Conservation (phyloP, 164 flowering plant genomes). For the Dillenia suffruticosa region DNA sequence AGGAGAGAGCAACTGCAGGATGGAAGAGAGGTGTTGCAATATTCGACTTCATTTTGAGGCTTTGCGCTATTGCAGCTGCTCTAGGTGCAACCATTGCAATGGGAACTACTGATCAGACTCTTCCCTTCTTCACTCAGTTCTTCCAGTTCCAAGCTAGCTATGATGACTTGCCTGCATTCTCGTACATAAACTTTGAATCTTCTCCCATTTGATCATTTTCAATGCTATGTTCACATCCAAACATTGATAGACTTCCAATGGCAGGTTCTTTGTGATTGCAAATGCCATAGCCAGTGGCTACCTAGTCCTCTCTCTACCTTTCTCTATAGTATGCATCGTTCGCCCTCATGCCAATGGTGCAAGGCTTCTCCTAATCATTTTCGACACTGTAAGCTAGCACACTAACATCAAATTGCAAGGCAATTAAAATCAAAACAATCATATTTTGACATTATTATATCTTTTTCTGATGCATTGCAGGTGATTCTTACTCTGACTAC, state of each 20-base stretch:
- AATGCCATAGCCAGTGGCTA: slow-evolving; percentile 55
- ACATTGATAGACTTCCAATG: background rate
- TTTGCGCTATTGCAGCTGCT: slow-evolving; percentile 42
- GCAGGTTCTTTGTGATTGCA: slow-evolving; percentile 79
- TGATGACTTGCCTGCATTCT: slow-evolving; percentile 65
- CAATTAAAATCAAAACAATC: background rate
- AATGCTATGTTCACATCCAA: background rate
- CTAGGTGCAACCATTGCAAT: slow-evolving; percentile 59
- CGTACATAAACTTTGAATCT: slow-evolving; percentile 31
- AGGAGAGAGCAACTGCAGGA: slow-evolving; percentile 20
- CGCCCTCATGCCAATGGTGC: slow-evolving; percentile 49
- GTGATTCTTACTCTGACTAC: slow-evolving; percentile 54
- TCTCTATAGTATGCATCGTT: slow-evolving; percentile 62
- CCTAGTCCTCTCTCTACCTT: slow-evolving; percentile 67
- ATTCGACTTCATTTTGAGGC: slow-evolving; percentile 61
- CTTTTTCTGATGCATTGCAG: slow-evolving; percentile 21
- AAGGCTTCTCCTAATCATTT: slow-evolving; percentile 48
- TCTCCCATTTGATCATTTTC: background rate
- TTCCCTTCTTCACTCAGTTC: slow-evolving; percentile 88
- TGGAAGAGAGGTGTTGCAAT: slow-evolving; percentile 53
- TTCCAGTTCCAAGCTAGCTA: slow-evolving; percentile 78
- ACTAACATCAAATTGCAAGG: too few species aligned
- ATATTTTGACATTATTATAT: background rate
- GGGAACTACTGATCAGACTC: slow-evolving; percentile 74
- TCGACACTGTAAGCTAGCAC: slow-evolving; percentile 53